Conservation (phyloP, 1,284 basidiomycete species). For the Ustilago bromivora region DNA sequence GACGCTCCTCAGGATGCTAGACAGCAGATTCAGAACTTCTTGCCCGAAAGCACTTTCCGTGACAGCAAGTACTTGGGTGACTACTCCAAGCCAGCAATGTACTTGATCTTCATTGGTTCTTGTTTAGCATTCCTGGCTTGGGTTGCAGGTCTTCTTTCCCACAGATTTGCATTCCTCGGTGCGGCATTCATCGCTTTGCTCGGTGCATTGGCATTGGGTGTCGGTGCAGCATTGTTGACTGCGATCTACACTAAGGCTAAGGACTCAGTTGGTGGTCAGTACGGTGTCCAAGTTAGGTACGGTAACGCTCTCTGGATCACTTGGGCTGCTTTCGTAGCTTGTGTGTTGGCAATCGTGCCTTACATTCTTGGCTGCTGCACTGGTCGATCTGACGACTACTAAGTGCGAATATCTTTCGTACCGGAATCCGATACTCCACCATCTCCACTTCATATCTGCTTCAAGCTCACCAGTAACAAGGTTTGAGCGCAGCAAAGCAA, state of each 20-base stretch:
- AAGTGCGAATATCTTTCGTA: not conserved
- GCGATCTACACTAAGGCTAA: slow-evolving; percentile 58
- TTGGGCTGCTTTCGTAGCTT: slow-evolving; percentile 62
- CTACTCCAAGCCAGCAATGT: slow-evolving; percentile 60
- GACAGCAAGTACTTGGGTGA: slow-evolving; percentile 52
- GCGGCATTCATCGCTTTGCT: slow-evolving; percentile 60
- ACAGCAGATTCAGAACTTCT: slow-evolving; percentile 22
- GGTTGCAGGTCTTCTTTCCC: slow-evolving; percentile 55
- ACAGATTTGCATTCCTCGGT: slow-evolving; percentile 61
- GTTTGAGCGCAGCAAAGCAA: not conserved
- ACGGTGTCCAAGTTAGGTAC: slow-evolving; percentile 51
- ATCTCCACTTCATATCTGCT: not conserved
- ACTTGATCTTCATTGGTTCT: slow-evolving; percentile 66
- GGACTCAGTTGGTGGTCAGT: slow-evolving; percentile 33
- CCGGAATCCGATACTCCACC: not conserved
- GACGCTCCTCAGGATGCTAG: slow-evolving; percentile 36
- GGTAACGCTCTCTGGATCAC: slow-evolving; percentile 66
- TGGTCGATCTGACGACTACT: slow-evolving; percentile 47
- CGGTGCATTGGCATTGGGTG: slow-evolving; percentile 53
- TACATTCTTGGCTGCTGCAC: slow-evolving; percentile 57
- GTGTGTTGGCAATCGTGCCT: slow-evolving; percentile 54
- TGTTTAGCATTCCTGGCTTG: slow-evolving; percentile 62
- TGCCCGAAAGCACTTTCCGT: slow-evolving; percentile 46
- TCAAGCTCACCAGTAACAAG: not conserved
- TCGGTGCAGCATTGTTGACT: slow-evolving; percentile 62